Evolutionary conservation across 345 rosid genomes (phyloP).

Genomic region (Lagerstroemia speciosa): DNA sequence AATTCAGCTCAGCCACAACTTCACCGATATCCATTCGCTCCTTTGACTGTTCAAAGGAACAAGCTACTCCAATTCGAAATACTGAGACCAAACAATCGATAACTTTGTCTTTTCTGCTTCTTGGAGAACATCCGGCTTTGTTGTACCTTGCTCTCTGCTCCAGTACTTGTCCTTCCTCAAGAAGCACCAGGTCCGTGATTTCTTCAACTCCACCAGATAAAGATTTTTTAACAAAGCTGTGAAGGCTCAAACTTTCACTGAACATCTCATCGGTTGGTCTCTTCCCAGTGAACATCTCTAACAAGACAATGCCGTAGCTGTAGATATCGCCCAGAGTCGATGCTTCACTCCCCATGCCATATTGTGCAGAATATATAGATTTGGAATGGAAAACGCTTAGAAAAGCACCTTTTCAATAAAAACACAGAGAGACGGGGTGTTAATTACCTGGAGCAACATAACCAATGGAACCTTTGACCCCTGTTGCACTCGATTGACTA

Average conservation of each 20-base stretch:
- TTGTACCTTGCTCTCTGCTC: neutral
- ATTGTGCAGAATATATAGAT: slow-evolving; percentile 12
- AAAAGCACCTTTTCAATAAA: too few relatives aligned
- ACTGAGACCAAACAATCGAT: slow-evolving; percentile 8
- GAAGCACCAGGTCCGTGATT: slow-evolving; percentile 12
- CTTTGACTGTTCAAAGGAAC: slow-evolving; percentile 12
- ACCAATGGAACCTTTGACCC: slow-evolving; percentile 37
- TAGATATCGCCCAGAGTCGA: slow-evolving; percentile 21
- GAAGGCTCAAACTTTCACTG: slow-evolving; percentile 17
- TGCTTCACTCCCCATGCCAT: slow-evolving; percentile 21
- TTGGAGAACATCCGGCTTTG: neutral
- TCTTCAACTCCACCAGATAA: slow-evolving; percentile 9
- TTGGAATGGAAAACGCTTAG: too few relatives aligned
- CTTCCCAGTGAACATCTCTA: slow-evolving; percentile 23
- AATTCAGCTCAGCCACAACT: neutral
- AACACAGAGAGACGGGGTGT: too few relatives aligned
- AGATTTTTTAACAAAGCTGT: slow-evolving; percentile 10
- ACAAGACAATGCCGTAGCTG: slow-evolving; percentile 23
- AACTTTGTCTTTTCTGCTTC: neutral
- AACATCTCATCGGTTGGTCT: slow-evolving; percentile 20
- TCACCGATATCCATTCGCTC: neutral
- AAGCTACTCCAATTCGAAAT: slow-evolving; percentile 15
- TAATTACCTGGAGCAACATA: slow-evolving; percentile 40
- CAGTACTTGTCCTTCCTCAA: slow-evolving; percentile 9
- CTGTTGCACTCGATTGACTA: slow-evolving; percentile 18